Conservation (phyloP, 225 moss, liverwort and hornwort species). For the Asterella californica region DNA sequence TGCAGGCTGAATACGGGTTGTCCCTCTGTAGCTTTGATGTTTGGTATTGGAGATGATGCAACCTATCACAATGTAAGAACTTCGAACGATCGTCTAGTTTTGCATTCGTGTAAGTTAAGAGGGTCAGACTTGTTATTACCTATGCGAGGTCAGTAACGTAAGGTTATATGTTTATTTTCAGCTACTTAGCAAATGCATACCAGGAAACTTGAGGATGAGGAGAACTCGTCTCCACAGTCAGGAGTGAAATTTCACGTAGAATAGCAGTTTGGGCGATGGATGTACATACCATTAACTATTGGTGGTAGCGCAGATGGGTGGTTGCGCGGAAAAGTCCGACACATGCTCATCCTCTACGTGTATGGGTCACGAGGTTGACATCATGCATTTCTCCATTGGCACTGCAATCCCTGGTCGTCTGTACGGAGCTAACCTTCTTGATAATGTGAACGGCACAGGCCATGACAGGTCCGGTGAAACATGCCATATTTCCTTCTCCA, state of each 20-base stretch:
- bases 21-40: conserved; percentile 86
- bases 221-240: not conserved
- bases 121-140: not conserved
- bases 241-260: not conserved
- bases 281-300: not conserved
- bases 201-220: not conserved
- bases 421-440: conserved; percentile 78
- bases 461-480: conserved; percentile 57
- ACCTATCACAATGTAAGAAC: conserved; percentile 75
- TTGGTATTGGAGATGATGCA: conserved; percentile 92
- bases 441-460: conserved; percentile 86
- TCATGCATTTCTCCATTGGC: conserved; percentile 70
- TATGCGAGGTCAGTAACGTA: not conserved
- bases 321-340: conserved; percentile 47
- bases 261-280: not conserved
- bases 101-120: not conserved
- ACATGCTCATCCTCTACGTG: conserved; percentile 68
- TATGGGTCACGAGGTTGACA: conserved; percentile 82
- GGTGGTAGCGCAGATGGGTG: conserved; percentile 74
- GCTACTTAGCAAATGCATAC: not conserved
- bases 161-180: not conserved
- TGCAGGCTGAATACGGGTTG: conserved; percentile 58
- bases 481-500: not conserved
- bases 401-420: conserved; percentile 91
- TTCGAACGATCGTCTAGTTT: not conserved